Percentiles rank a stretch among this genome's conserved stretches.
Conservation (phyloP, 2,329 filamentous ascomycete genomes). For the Sporothrix schenckii region DNA sequence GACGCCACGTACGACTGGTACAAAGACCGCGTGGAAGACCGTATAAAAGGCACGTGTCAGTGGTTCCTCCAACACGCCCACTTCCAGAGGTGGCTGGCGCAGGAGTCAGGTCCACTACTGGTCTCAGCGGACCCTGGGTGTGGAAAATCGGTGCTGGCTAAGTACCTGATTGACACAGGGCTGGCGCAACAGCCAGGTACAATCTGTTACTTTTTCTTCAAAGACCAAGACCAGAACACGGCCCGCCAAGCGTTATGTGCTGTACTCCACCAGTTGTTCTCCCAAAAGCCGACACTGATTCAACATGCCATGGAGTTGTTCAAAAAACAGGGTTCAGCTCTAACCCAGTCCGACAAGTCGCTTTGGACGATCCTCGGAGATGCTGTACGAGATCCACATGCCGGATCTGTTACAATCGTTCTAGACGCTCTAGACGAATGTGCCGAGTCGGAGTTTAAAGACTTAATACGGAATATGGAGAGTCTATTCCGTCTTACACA, state of each 20-base stretch:
- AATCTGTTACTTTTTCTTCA: slow-evolving; percentile 52
- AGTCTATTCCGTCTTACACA: not conserved
- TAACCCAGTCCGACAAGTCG: slow-evolving; percentile 37
- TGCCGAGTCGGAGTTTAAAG: not conserved
- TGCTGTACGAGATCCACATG: slow-evolving; percentile 39
- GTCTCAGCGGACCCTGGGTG: slow-evolving; percentile 30
- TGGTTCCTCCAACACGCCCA: slow-evolving; percentile 27
- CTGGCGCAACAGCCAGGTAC: slow-evolving; percentile 26
- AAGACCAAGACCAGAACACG: slow-evolving; percentile 46
- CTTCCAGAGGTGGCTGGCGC: slow-evolving; percentile 21
- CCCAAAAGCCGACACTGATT: slow-evolving; percentile 41
- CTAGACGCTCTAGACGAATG: slow-evolving; percentile 48
- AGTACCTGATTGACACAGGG: slow-evolving; percentile 7
- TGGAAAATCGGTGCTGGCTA: slow-evolving; percentile 30
- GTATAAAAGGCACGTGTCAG: slow-evolving; percentile 25
- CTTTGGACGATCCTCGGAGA: slow-evolving; percentile 45
- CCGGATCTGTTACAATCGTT: slow-evolving; percentile 43
- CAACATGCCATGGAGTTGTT: slow-evolving; percentile 41
- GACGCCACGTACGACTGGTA: not conserved
- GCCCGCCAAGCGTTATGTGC: slow-evolving; percentile 46
- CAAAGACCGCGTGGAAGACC: slow-evolving; percentile 13
- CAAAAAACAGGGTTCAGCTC: slow-evolving; percentile 37
- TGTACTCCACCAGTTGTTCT: slow-evolving; percentile 48
- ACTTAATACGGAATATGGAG: slow-evolving; percentile 7
- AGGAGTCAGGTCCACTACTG: slow-evolving; percentile 10